Evolutionary conservation across 1,284 basidiomycete species (phyloP).

Genomic region (Ganoderma meredithae): DNA sequence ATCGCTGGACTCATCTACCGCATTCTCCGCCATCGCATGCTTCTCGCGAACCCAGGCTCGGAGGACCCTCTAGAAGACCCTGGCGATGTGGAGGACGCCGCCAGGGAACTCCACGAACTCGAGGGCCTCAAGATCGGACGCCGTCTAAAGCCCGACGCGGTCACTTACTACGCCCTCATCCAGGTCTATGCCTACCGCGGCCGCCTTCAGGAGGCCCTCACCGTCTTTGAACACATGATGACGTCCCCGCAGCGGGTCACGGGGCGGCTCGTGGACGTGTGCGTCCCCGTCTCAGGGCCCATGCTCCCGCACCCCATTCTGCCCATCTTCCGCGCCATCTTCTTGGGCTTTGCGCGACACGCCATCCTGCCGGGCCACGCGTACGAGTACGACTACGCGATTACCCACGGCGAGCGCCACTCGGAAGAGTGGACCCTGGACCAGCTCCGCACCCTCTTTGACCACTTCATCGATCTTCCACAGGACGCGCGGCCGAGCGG

Average conservation of each 20-base stretch:
- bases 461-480: slow-evolving; percentile 63
- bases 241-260: slow-evolving; percentile 48
- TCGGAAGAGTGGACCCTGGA: slow-evolving; percentile 57
- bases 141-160: slow-evolving; percentile 60
- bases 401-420: background rate
- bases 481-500: slow-evolving; percentile 49
- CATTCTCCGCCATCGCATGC: slow-evolving; percentile 60
- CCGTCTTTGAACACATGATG: slow-evolving; percentile 77
- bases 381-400: slow-evolving; percentile 1
- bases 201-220: slow-evolving; percentile 63
- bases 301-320: slow-evolving; percentile 28
- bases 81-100: slow-evolving; percentile 44
- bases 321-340: slow-evolving; percentile 73
- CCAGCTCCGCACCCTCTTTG: slow-evolving; percentile 62
- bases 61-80: slow-evolving; percentile 33
- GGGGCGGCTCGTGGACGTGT: slow-evolving; percentile 15
- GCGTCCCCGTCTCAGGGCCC: slow-evolving; percentile 9
- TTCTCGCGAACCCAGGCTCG: slow-evolving; percentile 32
- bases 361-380: slow-evolving; percentile 33
- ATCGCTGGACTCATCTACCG: slow-evolving; percentile 68
- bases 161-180: slow-evolving; percentile 76
- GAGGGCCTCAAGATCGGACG: slow-evolving; percentile 55
- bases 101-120: slow-evolving; percentile 44
- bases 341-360: slow-evolving; percentile 79
- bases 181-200: slow-evolving; percentile 77